phyloP scores from a whole-genome alignment of 202 grass and related monocot species.

The Eragrostis tef region DNA sequence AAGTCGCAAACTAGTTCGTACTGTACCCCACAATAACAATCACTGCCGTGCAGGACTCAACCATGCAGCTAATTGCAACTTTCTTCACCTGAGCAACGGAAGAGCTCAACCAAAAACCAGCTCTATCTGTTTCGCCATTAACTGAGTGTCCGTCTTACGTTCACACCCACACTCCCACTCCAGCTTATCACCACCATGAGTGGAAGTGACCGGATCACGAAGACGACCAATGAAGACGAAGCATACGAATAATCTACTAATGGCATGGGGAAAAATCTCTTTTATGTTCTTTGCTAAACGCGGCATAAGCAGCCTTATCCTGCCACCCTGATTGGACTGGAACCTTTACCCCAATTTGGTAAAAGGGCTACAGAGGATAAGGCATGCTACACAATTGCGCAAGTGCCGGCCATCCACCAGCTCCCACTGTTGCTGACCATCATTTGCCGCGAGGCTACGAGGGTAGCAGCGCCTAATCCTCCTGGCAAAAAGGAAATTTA shows the following conservation, averaged over 20 bases:
- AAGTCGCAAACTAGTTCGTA: neutral
- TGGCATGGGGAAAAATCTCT: neutral
- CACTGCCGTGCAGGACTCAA: conserved; percentile 12
- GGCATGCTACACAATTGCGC: neutral
- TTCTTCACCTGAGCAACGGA: neutral
- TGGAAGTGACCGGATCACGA: neutral
- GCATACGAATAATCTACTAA: neutral
- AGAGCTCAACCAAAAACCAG: neutral
- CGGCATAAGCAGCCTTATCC: conserved; percentile 18
- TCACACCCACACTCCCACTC: too few species aligned
- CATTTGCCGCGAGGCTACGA: conserved; percentile 10
- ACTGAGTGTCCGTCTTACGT: too few species aligned
- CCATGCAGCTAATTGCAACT: neutral
- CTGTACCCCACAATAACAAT: neutral
- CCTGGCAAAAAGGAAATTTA: neutral
- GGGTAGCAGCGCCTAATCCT: neutral
- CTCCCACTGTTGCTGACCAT: conserved; percentile 24
- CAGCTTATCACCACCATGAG: neutral
- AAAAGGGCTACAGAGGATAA: neutral
- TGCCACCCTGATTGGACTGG: neutral
- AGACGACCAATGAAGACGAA: neutral
- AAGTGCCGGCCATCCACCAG: conserved; percentile 31
- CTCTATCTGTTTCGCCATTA: too few species aligned
- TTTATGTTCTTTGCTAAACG: neutral
- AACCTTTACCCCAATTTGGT: neutral